A percentile compares a stretch with the other conserved stretches of the same genome.
Conservation (phyloP, 2,329 filamentous ascomycete genomes). For the Calonectria crousiana region DNA sequence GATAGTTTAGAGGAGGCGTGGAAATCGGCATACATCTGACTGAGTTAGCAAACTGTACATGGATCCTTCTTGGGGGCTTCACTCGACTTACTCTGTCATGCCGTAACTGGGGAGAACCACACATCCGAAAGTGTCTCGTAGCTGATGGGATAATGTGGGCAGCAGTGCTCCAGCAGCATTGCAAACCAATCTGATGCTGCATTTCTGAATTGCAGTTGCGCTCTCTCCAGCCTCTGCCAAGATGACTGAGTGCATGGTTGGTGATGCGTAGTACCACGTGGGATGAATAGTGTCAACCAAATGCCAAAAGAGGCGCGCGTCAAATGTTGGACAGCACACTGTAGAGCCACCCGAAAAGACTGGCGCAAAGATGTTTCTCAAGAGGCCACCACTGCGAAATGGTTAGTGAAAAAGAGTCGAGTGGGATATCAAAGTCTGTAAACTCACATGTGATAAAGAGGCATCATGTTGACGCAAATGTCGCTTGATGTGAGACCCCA, state of each 20-base stretch:
- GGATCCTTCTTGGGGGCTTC: neutral
- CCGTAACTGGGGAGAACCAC: slow-evolving; percentile 68
- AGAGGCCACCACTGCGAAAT: slow-evolving; percentile 59
- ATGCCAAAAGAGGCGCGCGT: slow-evolving; percentile 69
- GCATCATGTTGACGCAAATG: slow-evolving; percentile 71
- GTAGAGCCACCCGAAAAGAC: slow-evolving; percentile 66
- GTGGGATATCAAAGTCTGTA: neutral
- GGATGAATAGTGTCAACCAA: slow-evolving; percentile 59
- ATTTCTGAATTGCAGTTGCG: slow-evolving; percentile 54
- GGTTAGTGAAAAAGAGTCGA: slow-evolving; percentile 12
- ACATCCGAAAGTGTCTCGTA: slow-evolving; percentile 64
- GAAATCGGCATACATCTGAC: slow-evolving; percentile 68
- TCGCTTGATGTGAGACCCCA: slow-evolving; percentile 62
- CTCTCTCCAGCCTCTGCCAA: slow-evolving; percentile 58
- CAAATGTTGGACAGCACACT: slow-evolving; percentile 66
- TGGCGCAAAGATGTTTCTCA: slow-evolving; percentile 67
- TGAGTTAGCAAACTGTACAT: neutral
- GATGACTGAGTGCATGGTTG: slow-evolving; percentile 68
- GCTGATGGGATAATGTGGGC: slow-evolving; percentile 61
- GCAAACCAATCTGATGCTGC: slow-evolving; percentile 64
- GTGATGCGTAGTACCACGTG: slow-evolving; percentile 71
- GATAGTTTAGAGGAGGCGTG: slow-evolving; percentile 65
- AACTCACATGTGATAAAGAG: slow-evolving; percentile 67
- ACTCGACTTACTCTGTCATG: slow-evolving; percentile 63
- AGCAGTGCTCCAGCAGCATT: slow-evolving; percentile 67